These are phyloP conservation scores for Metschnikowia proteae DNA, from an alignment of 805 yeast genomes.

Conservation along the genomic window DNA sequence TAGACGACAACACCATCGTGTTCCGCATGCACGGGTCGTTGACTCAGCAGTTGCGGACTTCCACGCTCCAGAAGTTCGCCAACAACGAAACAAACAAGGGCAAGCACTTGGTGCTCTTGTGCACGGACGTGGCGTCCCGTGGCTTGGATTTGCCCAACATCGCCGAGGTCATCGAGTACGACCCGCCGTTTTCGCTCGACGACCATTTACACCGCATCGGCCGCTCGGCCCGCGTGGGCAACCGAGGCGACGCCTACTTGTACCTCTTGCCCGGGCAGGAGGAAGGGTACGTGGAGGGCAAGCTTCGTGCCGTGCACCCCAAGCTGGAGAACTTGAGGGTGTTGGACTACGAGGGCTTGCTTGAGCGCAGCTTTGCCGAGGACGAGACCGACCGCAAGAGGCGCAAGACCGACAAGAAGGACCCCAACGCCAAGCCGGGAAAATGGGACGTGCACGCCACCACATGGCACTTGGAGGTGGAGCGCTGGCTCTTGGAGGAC, in stretches of 20 bases:
- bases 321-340: slow-evolving; percentile 32
- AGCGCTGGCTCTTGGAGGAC: slow-evolving; percentile 81
- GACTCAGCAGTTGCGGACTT: slow-evolving; percentile 75
- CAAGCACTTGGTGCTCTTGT: slow-evolving; percentile 66
- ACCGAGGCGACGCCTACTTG: slow-evolving; percentile 69
- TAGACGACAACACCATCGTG: slow-evolving; percentile 43
- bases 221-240: slow-evolving; percentile 97
- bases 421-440: slow-evolving; percentile 31
- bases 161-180: slow-evolving; percentile 83
- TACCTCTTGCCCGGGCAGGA: slow-evolving; percentile 87
- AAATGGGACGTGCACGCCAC: slow-evolving; percentile 95
- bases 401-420: slow-evolving; percentile 18
- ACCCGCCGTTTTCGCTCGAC: slow-evolving; percentile 90
- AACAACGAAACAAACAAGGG: slow-evolving; percentile 29
- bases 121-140: slow-evolving; percentile 98
- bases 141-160: slow-evolving; percentile 91
- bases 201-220: slow-evolving; percentile 97
- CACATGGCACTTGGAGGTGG: slow-evolving; percentile 89
- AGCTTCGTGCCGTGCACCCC: slow-evolving; percentile 37
- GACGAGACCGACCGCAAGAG: slow-evolving; percentile 23
- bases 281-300: slow-evolving; percentile 71
- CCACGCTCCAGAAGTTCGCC: slow-evolving; percentile 65
- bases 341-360: slow-evolving; percentile 31
- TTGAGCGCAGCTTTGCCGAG: slow-evolving; percentile 40
- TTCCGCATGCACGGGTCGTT: slow-evolving; percentile 87